phyloP scores from a whole-genome alignment of 306 rosid genomes.

The Neltuma alba region DNA sequence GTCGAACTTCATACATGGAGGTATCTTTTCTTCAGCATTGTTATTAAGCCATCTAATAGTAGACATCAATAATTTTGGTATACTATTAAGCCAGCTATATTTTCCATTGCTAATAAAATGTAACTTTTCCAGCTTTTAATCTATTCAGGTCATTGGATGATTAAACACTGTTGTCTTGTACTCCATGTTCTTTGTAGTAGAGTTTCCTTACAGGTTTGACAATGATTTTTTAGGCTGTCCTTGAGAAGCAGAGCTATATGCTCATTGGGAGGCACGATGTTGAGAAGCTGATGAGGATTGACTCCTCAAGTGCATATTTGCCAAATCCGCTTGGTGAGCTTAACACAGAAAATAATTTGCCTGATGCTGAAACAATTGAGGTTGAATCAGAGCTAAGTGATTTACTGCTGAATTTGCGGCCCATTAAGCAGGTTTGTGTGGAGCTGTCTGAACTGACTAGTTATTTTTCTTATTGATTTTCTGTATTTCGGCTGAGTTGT shows the following conservation, averaged over 20 bases:
- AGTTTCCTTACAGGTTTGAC: slow-evolving; percentile 22
- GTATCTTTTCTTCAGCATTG: slow-evolving; percentile 54
- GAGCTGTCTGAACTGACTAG: slow-evolving; percentile 16
- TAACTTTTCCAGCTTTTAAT: background rate
- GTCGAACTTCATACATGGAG: slow-evolving; percentile 98
- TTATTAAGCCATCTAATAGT: background rate
- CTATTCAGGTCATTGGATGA: background rate
- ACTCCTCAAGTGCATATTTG: slow-evolving; percentile 78
- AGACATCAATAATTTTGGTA: background rate
- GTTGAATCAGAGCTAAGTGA: slow-evolving; percentile 77
- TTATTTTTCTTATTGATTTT: slow-evolving; percentile 8
- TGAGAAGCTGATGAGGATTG: slow-evolving; percentile 89
- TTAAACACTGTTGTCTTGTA: slow-evolving; percentile 1
- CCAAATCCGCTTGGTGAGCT: slow-evolving; percentile 60
- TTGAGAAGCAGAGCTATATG: slow-evolving; percentile 99
- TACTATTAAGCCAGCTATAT: background rate
- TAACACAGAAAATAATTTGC: slow-evolving; percentile 50
- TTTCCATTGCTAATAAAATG: background rate
- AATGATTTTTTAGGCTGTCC: slow-evolving; percentile 77
- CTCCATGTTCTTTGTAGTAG: slow-evolving; percentile 9
- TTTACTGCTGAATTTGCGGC: slow-evolving; percentile 72
- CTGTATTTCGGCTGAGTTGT: background rate
- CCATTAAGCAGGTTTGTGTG: slow-evolving; percentile 86
- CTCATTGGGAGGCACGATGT: slow-evolving; percentile 98
- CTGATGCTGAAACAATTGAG: slow-evolving; percentile 81